These are phyloP conservation scores for Choiromyces venosus DNA, from an alignment of 495 filamentous ascomycete genomes.

Conservation along the genomic window DNA sequence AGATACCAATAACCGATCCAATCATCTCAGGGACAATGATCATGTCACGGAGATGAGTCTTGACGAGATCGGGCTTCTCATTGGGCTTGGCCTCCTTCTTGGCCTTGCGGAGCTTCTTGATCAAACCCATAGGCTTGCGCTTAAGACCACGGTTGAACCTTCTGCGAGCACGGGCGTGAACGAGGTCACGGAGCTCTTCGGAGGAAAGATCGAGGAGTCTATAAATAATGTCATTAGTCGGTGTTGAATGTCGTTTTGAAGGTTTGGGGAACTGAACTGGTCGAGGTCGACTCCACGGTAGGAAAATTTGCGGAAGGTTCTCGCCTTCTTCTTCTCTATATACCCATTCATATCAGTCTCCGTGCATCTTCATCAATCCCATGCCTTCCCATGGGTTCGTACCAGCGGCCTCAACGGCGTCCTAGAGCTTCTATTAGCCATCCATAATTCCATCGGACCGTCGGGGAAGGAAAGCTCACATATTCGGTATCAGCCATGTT, in stretches of 20 bases:
- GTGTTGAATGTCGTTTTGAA: conserved; percentile 1
- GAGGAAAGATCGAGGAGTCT: conserved; percentile 97
- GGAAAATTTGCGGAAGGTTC: conserved; percentile 99
- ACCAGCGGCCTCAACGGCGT: conserved; percentile 43
- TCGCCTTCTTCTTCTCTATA: conserved; percentile 92
- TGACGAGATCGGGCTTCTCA: conserved; percentile 98
- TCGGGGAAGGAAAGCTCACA: conserved; percentile 27
- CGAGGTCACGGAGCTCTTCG: conserved; percentile 97
- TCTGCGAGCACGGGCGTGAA: conserved; percentile 95
- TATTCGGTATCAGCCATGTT: conserved; percentile 43
- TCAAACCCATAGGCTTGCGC: conserved; percentile 99
- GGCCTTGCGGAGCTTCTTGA: conserved; percentile 99
- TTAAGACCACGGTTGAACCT: conserved; percentile 99
- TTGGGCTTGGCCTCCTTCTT: conserved; percentile 99
- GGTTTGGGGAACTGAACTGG: conserved; percentile 52
- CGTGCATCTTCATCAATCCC: not conserved
- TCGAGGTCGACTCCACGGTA: conserved; percentile 99
- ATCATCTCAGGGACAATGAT: conserved; percentile 99
- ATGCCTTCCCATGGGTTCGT: conserved; percentile 8
- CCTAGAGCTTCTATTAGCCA: conserved; percentile 32
- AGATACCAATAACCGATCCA: conserved; percentile 94
- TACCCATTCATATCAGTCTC: conserved; percentile 16
- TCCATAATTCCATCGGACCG: conserved; percentile 4
- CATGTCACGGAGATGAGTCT: conserved; percentile 99
- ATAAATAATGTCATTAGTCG: conserved; percentile 32